Evolutionary conservation across 1,139 yeast genomes (phyloP), one percentile per base, ranked within the genome.

Genomic region (Martiniozyma asiatica): DNA sequence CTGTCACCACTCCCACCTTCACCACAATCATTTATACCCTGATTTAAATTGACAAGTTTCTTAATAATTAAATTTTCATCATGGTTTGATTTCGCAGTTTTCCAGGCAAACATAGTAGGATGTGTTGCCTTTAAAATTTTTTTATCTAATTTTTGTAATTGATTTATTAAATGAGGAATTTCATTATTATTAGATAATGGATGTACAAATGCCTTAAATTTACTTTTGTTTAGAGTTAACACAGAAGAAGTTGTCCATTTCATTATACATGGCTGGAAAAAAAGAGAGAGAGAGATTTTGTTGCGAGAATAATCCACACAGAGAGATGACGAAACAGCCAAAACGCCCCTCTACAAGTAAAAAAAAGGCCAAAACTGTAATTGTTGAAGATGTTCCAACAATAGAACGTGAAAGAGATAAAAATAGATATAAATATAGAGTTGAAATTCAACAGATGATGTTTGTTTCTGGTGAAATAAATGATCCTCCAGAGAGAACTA

Each of bases 401-500:
- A 17, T 17, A 6, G 36, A 36, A 18, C 20, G 31, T 8, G 36
- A 41, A n/a, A 42, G 38, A 20, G 48, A 47, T 27, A 43, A 43
- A 26, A 67, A 67, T 40, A 76, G 78, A 49, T 76, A 79, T 57
- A 73, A 75, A 49, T 84, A 82, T 51, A 62, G 93, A 35, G 69
- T 78, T 29, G 95, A 84, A 54, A 82, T 84, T 46, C 94, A 82
- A 53, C 94, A 85, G 60, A 92, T 89, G 98, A 89, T 89, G 99
- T 89, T 92, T 61, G 98, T 89, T 36, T 70, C 80, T 37, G 99
- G 98, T 2, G 97, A 89, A 54, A 73, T 92, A 1, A 82, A 81
- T 43, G 98, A 89, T 45, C 93, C 97, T 3, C 94, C 96, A 0
- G 65, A 78, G 8, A 94, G 82, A 42, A 84, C 96, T 1, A 82